Conservation (phyloP, 2,329 filamentous ascomycete species). For the Arthrinium phaeospermum region DNA sequence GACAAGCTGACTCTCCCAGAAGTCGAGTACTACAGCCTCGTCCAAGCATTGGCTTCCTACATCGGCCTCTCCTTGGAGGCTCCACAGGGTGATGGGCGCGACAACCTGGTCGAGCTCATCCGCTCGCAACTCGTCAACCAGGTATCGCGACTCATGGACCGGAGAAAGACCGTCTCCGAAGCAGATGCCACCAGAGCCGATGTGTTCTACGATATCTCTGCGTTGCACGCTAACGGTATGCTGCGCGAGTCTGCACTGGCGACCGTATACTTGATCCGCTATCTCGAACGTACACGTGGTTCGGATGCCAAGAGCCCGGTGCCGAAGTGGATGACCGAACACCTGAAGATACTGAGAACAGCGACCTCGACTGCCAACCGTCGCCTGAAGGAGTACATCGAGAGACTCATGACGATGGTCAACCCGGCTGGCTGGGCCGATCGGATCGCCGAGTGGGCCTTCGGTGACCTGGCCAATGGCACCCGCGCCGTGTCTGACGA, state of each 20-base stretch:
- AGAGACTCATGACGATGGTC: constrained; percentile 37
- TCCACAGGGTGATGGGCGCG: background rate
- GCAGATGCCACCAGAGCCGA: background rate
- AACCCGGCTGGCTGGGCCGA: constrained; percentile 45
- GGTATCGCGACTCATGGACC: background rate
- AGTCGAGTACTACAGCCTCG: constrained; percentile 8
- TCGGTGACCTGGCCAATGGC: constrained; percentile 29
- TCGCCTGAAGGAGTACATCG: constrained; percentile 40
- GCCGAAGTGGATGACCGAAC: constrained; percentile 40
- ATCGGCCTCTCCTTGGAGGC: background rate
- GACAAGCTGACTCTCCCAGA: constrained; percentile 14
- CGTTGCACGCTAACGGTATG: constrained; percentile 44
- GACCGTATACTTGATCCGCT: constrained; percentile 38
- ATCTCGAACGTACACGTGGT: constrained; percentile 32
- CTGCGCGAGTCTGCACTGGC: constrained; percentile 44
- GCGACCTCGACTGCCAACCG: constrained; percentile 33
- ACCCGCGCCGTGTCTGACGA: constrained; percentile 21
- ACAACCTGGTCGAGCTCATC: background rate
- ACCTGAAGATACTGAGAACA: constrained; percentile 39
- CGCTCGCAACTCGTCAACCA: background rate
- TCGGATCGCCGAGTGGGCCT: constrained; percentile 41
- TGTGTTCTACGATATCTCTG: constrained; percentile 36
- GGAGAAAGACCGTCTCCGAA: background rate
- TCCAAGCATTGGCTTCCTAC: background rate
- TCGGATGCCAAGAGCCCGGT: constrained; percentile 41